Conservation (phyloP, 257 asterid species). For the Solanum okadae region DNA sequence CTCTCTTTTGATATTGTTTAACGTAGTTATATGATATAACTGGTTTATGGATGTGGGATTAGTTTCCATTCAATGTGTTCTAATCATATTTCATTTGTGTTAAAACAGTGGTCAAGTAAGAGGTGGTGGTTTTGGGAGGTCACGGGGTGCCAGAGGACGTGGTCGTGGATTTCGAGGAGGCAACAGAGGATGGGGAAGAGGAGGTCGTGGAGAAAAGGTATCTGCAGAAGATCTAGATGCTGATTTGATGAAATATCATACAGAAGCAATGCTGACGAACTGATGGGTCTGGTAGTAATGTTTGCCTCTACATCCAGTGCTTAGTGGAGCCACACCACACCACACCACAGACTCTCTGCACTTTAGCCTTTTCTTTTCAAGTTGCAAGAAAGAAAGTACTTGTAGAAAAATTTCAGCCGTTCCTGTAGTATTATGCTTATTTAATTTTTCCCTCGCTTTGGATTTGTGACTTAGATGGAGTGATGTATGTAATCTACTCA, state of each 20-base stretch:
- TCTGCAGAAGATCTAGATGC: conserved; percentile 72
- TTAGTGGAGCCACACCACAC: neutral
- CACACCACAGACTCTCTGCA: neutral
- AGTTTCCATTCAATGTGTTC: neutral
- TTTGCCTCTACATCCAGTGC: neutral
- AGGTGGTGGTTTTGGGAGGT: conserved; percentile 34
- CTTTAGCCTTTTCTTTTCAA: neutral
- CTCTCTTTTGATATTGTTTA: neutral
- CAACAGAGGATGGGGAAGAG: conserved; percentile 44
- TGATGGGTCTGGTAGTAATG: conserved; percentile 4
- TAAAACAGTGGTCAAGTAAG: conserved; percentile 29
- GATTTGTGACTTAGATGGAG: conserved; percentile 9
- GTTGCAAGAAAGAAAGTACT: conserved; percentile 4
- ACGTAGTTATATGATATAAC: neutral
- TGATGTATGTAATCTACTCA: conserved; percentile 10
- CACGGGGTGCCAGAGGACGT: conserved; percentile 28
- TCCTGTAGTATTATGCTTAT: neutral
- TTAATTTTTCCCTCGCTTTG: conserved; percentile 6
- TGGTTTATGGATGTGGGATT: neutral
- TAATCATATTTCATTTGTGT: neutral
- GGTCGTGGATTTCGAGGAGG: conserved; percentile 34
- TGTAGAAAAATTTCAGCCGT: conserved; percentile 6
- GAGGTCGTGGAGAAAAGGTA: conserved; percentile 44
- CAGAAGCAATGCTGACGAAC: conserved; percentile 42
- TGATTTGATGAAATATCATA: conserved; percentile 56